Base-by-base conservation (phyloP, 768 basidiomycete genomes). In the Psilocybe sp. region DNA sequence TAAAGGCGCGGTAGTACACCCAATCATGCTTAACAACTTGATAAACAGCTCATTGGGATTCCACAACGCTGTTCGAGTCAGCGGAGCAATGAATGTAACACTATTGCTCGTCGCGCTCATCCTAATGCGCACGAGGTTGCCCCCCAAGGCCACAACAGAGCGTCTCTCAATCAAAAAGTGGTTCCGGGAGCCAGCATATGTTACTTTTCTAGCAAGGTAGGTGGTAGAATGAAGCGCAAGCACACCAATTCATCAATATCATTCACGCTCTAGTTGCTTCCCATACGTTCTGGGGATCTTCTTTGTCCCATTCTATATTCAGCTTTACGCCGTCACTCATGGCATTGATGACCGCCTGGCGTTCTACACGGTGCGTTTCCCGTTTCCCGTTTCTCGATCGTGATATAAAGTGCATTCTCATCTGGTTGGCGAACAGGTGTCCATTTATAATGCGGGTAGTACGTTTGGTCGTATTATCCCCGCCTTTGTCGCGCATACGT, bases 11-110 rank as follows among this genome's bases (percentile, higher is more conserved):
- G 68, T 79, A 20, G 46, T 82, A 3, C 79, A 81, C 49, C 79
- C 80, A 1, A 79, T 82, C 56, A 71, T 83, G 72, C 64, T 85
- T 18, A 84, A 84, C 57, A 69, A 73, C 32, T 59, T 71, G 4
- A 66, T 73, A 31, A 53, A 63, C 46, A 59, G 65, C 9, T 52
- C 56, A 1, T 31, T 70, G 12, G 71, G 70, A 8, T 75, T 73
- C 50, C 62, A 66, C 41, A 65, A 65, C 23, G 66, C 64, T 1
- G 67, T 73, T 23, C 65, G 70, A 3, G 61, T 69, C 13, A 74
- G 70, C 49, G 68, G 66, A 5, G 64, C 54, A 8, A 47, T 74
- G 46, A 71, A 67, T 43, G 49, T 64, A 3, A 50, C 51, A 16
- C 57, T 72, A n/a, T 58, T 73, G 19, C 43, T 69, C 28, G 38